Evolutionary conservation across 2,329 filamentous ascomycete genomes (phyloP).

Genomic region (Lasiodiplodia sp.): DNA sequence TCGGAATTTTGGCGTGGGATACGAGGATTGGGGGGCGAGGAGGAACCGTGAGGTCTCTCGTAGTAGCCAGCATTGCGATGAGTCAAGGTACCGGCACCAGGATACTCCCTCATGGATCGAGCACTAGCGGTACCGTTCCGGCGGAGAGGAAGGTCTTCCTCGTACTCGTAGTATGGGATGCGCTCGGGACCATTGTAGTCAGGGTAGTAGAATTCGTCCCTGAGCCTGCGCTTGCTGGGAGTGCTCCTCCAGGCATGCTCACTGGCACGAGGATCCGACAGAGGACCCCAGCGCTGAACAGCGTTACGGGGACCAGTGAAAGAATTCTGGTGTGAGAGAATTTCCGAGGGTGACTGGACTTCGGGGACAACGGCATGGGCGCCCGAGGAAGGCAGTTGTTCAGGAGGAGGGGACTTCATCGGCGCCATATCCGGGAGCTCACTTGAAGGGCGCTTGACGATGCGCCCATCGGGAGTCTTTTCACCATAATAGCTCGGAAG

Average conservation of each 20-base stretch:
- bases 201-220: conserved; percentile 22
- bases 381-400: conserved; percentile 9
- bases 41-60: conserved; percentile 1
- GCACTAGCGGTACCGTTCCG: conserved; percentile 3
- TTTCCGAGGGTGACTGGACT: conserved; percentile 24
- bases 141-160: conserved; percentile 20
- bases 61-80: conserved; percentile 2
- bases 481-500: conserved; percentile 31
- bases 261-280: conserved; percentile 10
- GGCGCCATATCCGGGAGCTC: conserved; percentile 19
- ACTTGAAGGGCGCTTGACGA: conserved; percentile 30
- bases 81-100: not conserved
- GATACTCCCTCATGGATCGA: conserved; percentile 6
- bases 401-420: conserved; percentile 19
- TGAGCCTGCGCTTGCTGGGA: conserved; percentile 14
- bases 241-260: conserved; percentile 24
- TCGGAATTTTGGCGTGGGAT: conserved; percentile 13
- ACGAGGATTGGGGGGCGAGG: conserved; percentile 3
- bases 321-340: conserved; percentile 22
- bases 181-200: conserved; percentile 18
- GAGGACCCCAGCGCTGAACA: conserved; percentile 17
- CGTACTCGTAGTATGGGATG: conserved; percentile 19
- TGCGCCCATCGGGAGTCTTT: conserved; percentile 29
- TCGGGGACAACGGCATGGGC: conserved; percentile 10
- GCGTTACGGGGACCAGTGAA: conserved; percentile 11